phyloP scores from a whole-genome alignment of 2,329 filamentous ascomycete genomes.

The Ophiosphaerella herpotricha region DNA sequence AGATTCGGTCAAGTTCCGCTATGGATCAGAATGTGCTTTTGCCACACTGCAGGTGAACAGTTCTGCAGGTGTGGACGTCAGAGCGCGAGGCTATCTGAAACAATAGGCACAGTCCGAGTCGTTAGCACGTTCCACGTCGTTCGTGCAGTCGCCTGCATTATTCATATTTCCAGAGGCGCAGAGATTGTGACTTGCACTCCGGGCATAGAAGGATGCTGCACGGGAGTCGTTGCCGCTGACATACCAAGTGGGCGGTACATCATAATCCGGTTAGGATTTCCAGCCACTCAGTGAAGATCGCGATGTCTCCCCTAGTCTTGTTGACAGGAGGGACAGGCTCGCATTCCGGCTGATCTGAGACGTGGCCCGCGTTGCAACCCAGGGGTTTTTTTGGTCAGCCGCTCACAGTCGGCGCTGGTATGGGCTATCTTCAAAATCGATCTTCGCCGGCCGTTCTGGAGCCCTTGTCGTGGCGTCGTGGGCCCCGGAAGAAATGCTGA shows the following conservation, averaged over 20 bases:
- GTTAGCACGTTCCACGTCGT: not conserved
- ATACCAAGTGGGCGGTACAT: conserved; percentile 25
- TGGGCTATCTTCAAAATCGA: conserved; percentile 35
- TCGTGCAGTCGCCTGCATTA: conserved; percentile 2
- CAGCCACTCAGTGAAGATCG: conserved; percentile 13
- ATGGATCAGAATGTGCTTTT: conserved; percentile 13
- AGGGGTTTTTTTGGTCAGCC: conserved; percentile 33
- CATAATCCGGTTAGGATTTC: conserved; percentile 19
- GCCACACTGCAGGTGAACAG: conserved; percentile 12
- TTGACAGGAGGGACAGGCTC: conserved; percentile 18
- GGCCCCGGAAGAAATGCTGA: conserved; percentile 35
- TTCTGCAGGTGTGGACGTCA: conserved; percentile 22
- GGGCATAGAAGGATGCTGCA: not conserved
- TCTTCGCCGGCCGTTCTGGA: conserved; percentile 39
- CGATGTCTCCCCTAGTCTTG: conserved; percentile 13
- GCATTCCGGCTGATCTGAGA: conserved; percentile 44
- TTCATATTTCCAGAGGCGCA: not conserved
- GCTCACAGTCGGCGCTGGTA: conserved; percentile 32
- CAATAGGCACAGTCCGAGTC: conserved; percentile 6
- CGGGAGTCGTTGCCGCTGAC: conserved; percentile 25
- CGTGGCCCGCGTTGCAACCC: conserved; percentile 29
- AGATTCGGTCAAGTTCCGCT: conserved; percentile 17
- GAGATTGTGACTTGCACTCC: not conserved
- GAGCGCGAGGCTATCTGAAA: conserved; percentile 18
- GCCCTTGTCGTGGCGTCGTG: conserved; percentile 39